phyloP scores from a whole-genome alignment of 148 eudicot species.

The Diospyros lotus region DNA sequence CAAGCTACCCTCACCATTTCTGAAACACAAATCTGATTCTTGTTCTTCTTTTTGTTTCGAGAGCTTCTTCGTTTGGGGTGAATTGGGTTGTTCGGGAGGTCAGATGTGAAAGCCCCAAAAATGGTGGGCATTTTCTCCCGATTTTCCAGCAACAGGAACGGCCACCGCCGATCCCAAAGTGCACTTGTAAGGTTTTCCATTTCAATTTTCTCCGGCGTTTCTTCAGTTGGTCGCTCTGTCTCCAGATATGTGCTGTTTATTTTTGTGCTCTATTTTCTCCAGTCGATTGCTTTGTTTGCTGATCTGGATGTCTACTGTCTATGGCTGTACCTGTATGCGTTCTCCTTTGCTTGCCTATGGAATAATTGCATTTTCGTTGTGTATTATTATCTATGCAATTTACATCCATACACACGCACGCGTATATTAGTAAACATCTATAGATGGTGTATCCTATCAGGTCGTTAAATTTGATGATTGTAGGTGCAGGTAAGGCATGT shows the following conservation, averaged over 20 bases:
- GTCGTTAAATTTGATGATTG: too few species aligned
- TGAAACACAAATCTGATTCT: too few species aligned
- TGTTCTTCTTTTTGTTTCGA: too few species aligned
- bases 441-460: too few species aligned
- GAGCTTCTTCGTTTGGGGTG: neutral
- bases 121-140: slow-evolving; percentile 58
- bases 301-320: neutral
- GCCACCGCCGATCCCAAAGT: slow-evolving; percentile 45
- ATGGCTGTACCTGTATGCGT: neutral
- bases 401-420: too few species aligned
- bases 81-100: slow-evolving; percentile 1
- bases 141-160: slow-evolving; percentile 34
- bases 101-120: neutral
- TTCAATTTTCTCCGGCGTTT: neutral
- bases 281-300: neutral
- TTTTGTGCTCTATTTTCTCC: neutral
- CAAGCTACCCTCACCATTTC: slow-evolving; percentile 15
- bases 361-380: neutral
- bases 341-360: neutral
- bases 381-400: neutral
- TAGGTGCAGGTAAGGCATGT: neutral
- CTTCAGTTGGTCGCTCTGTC: neutral
- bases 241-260: neutral
- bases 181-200: slow-evolving; percentile 31
- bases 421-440: too few species aligned